phyloP scores from a whole-genome alignment of 305 asterid genomes.

The Fraxinus baroniana region DNA sequence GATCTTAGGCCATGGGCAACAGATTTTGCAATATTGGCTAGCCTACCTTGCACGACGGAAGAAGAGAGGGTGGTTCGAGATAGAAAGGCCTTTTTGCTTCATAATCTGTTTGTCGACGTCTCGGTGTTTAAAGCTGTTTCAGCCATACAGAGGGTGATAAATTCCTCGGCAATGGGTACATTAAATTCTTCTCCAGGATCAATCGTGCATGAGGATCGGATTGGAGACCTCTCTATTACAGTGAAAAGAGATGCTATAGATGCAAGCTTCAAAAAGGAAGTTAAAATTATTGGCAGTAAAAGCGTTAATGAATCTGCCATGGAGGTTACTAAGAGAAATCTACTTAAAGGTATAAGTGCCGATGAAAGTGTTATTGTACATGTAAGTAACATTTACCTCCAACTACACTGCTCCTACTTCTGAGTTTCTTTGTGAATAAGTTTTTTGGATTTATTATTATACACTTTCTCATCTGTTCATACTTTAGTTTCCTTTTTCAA shows the following conservation, averaged over 20 bases:
- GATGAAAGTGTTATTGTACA: conserved; percentile 90
- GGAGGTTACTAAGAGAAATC: conserved; percentile 70
- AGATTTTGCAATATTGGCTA: conserved; percentile 79
- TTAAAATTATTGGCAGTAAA: conserved; percentile 53
- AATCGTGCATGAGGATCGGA: conserved; percentile 57
- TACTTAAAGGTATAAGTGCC: conserved; percentile 94
- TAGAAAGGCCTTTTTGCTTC: conserved; percentile 97
- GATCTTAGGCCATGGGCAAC: conserved; percentile 94
- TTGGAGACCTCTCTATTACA: conserved; percentile 74
- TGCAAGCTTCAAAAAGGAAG: conserved; percentile 58
- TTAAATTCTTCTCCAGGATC: conserved; percentile 48
- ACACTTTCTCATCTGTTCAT: background rate
- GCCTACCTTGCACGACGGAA: conserved; percentile 87
- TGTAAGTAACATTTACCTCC: conserved; percentile 54
- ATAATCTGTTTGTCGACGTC: conserved; percentile 89
- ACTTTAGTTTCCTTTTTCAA: background rate
- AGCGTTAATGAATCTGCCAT: conserved; percentile 39
- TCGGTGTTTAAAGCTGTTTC: conserved; percentile 83
- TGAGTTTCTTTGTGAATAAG: conserved; percentile 5
- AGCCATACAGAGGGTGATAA: conserved; percentile 66
- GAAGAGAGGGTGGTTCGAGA: conserved; percentile 95
- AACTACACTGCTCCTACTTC: conserved; percentile 1
- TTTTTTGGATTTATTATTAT: conserved; percentile 1
- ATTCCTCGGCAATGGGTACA: conserved; percentile 38
- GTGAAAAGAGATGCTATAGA: conserved; percentile 65